These are phyloP conservation scores for Porphyra umbilicalis DNA, from an alignment of 31 red algal species.

Conservation along the genomic window DNA sequence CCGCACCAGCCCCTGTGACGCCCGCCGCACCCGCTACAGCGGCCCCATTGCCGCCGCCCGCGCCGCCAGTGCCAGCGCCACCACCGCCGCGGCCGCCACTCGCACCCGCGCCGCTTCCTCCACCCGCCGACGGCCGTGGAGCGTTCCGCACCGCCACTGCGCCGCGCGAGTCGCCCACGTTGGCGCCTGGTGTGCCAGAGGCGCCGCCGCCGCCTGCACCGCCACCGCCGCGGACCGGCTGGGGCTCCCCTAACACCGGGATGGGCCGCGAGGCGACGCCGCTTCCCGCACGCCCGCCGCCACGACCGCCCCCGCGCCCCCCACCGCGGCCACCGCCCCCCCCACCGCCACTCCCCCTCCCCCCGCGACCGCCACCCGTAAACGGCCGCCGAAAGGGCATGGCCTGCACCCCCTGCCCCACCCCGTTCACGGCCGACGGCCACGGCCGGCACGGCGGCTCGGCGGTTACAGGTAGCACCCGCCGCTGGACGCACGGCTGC, in stretches of 20 bases:
- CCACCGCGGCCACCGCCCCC: too few relatives aligned
- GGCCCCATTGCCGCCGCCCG: background rate
- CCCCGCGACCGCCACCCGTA: background rate
- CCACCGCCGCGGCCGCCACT: background rate
- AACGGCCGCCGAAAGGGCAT: background rate
- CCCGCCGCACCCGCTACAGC: too few relatives aligned
- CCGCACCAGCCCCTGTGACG: too few relatives aligned
- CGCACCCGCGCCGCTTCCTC: background rate
- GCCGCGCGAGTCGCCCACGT: too few relatives aligned
- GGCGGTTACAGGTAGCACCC: background rate
- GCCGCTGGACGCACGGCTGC: conserved; percentile 17
- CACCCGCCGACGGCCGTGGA: background rate
- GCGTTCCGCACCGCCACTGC: background rate
- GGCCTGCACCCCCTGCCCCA: background rate
- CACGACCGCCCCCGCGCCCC: too few relatives aligned
- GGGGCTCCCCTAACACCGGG: background rate
- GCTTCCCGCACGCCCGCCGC: background rate
- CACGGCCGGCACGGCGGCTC: background rate
- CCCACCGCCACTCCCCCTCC: background rate
- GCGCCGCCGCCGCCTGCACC: background rate
- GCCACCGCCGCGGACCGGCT: background rate
- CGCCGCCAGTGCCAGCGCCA: background rate
- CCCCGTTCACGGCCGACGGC: background rate
- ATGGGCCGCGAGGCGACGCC: background rate
- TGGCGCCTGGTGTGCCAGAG: background rate